Conservation (phyloP, 1,139 yeast genomes). For the Barnettozyma hawaiiensis region DNA sequence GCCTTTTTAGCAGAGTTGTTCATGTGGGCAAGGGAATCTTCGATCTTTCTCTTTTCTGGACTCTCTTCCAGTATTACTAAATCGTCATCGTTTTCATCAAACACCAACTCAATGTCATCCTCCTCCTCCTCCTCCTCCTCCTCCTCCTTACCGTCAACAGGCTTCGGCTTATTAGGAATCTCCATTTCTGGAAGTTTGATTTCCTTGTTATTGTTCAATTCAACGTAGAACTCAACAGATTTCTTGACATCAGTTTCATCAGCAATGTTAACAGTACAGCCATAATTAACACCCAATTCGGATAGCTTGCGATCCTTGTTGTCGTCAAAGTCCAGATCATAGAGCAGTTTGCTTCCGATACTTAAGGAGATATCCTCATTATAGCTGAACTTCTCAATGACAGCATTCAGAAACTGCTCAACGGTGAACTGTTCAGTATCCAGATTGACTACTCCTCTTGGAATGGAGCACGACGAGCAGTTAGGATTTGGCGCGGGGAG, state of each 20-base stretch:
- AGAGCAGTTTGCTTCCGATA: constrained; percentile 58
- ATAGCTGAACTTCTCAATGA: constrained; percentile 48
- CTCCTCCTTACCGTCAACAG: constrained; percentile 17
- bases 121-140: constrained; percentile 25
- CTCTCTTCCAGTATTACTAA: constrained; percentile 14
- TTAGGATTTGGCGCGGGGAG: constrained; percentile 55
- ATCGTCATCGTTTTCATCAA: constrained; percentile 24
- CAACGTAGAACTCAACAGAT: constrained; percentile 62
- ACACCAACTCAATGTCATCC: constrained; percentile 22
- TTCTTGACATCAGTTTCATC: constrained; percentile 74
- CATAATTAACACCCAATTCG: constrained; percentile 53
- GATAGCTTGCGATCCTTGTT: constrained; percentile 45
- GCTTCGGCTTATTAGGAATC: constrained; percentile 30
- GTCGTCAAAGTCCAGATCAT: constrained; percentile 88
- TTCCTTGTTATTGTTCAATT: constrained; percentile 24
- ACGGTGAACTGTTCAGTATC: constrained; percentile 33
- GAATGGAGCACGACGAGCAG: constrained; percentile 71
- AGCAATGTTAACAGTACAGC: constrained; percentile 59
- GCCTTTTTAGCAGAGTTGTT: constrained; percentile 16
- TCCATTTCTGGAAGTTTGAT: constrained; percentile 28
- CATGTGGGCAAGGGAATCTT: constrained; percentile 18
- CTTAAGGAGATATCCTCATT: constrained; percentile 63
- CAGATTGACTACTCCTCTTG: constrained; percentile 44
- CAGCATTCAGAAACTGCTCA: constrained; percentile 39
- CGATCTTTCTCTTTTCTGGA: constrained; percentile 25